These are phyloP conservation scores for Euphorbia schlechtendalii DNA, from an alignment of 441 rosid genomes.

Conservation along the genomic window DNA sequence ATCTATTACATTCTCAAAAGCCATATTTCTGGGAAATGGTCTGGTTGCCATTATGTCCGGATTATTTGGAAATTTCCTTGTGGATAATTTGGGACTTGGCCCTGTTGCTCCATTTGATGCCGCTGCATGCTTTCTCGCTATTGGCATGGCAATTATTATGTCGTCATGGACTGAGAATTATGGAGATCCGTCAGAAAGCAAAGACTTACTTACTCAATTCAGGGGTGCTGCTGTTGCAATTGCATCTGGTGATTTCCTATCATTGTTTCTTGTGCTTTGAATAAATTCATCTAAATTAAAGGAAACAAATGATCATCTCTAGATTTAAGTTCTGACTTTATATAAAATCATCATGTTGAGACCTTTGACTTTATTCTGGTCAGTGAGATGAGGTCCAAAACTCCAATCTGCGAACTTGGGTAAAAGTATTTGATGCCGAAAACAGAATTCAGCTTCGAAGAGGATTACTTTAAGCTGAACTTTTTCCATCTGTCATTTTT, in stretches of 20 bases:
- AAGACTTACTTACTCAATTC: constrained; percentile 86
- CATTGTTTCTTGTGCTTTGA: not conserved
- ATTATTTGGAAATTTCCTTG: constrained; percentile 85
- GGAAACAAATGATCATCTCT: not conserved
- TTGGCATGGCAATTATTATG: constrained; percentile 84
- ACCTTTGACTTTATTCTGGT: not conserved
- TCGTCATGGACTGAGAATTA: constrained; percentile 88
- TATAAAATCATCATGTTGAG: not conserved
- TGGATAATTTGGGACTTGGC: constrained; percentile 68
- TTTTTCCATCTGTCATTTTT: not conserved
- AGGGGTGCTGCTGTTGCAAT: constrained; percentile 86
- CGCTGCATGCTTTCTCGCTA: constrained; percentile 91
- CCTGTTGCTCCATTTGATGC: constrained; percentile 99
- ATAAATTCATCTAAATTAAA: not conserved
- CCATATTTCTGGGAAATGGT: constrained; percentile 95
- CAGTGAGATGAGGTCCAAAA: not conserved
- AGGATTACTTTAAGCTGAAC: not conserved
- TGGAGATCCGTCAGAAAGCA: constrained; percentile 88
- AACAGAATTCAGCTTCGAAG: not conserved
- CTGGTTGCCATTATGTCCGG: constrained; percentile 92
- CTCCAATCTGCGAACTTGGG: not conserved
- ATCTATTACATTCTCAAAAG: constrained; percentile 91
- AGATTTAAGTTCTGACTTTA: not conserved
- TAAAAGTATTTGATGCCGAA: not conserved
- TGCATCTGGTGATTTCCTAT: constrained; percentile 62